Base-by-base conservation (phyloP, 208 protist species). In the Porcisia deanei region DNA sequence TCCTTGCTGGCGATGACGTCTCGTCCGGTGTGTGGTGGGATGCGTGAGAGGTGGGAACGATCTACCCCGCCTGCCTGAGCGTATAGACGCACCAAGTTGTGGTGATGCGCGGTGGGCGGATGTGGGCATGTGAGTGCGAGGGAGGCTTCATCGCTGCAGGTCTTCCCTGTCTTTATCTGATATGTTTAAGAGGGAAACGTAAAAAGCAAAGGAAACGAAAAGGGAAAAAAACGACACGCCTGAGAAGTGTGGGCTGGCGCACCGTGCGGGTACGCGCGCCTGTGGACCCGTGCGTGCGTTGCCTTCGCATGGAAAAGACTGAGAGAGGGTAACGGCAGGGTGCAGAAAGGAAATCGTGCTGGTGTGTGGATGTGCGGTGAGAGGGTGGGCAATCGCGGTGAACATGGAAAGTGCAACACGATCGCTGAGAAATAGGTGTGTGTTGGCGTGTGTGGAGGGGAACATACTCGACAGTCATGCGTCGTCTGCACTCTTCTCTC, bases 161-260 rank as follows among this genome's bases (percentile, higher is more conserved):
- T 79, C 43, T 78, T 73, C 63, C 71, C 8, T 80, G n/a, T 57
- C 30, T 73, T 47, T 58, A 53, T 77, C 10, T 77, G 66, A 75
- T 75, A 66, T 66, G 14, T 65, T 75, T 47, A 60, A 60, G 58
- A 53, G 18, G 37, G 54, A 77, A 69, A 61, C 52, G 49, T 70
- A 82, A 82, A 34, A 66, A 71, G 74, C 68, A 57, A 71, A 39
- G 58, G 30, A 67, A 49, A 67, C 41, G 55, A 20, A 59, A 60
- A 75, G 79, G 14, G 58, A 81, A 71, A 76, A 39, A 58, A 45
- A 59, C 59, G 64, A 71, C 73, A 18, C 41, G n/a, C 52, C 5
- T 65, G 49, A 68, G 49, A 66, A 68, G 7, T 2, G n/a, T 5
- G 1, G 63, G n/a, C 25, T 43, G 22, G 41, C 30, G 30, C 22